Conservation (phyloP, 345 rosid species). For the Citrus sinensis region DNA sequence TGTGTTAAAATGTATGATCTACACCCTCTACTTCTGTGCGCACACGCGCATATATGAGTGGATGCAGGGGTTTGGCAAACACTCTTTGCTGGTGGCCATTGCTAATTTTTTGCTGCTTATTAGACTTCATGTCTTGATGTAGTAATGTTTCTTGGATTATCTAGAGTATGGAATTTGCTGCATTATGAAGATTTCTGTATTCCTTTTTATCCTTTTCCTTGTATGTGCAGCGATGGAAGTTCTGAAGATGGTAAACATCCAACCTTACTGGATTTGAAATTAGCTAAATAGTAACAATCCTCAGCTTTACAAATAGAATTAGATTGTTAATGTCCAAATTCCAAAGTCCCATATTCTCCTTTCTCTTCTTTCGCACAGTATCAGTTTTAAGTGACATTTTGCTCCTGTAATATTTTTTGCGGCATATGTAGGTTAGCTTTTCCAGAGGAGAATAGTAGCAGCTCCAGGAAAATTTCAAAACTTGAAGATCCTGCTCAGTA, state of each 20-base stretch:
- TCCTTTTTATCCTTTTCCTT: background rate
- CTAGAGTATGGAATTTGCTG: background rate
- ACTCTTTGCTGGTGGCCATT: background rate
- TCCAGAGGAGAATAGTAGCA: slow-evolving; percentile 72
- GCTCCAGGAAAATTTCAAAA: slow-evolving; percentile 71
- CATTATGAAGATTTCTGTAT: background rate
- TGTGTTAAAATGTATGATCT: background rate
- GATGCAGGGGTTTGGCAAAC: background rate
- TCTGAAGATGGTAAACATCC: background rate
- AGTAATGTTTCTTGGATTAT: background rate
- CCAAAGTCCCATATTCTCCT: background rate
- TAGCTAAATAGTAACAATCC: background rate
- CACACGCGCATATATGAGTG: background rate
- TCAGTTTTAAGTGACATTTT: background rate
- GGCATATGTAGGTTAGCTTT: slow-evolving; percentile 57
- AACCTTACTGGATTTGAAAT: background rate
- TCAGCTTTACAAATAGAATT: background rate
- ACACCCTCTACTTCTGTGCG: background rate
- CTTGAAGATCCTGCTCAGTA: slow-evolving; percentile 70
- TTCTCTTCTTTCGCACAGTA: background rate
- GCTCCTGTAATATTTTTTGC: slow-evolving; percentile 5
- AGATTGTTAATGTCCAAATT: background rate
- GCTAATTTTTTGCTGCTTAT: background rate
- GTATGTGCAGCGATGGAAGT: background rate
- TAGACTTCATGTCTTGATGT: background rate